Base-by-base conservation (phyloP, 768 basidiomycete species). In the Kwoniella dejecticola region DNA sequence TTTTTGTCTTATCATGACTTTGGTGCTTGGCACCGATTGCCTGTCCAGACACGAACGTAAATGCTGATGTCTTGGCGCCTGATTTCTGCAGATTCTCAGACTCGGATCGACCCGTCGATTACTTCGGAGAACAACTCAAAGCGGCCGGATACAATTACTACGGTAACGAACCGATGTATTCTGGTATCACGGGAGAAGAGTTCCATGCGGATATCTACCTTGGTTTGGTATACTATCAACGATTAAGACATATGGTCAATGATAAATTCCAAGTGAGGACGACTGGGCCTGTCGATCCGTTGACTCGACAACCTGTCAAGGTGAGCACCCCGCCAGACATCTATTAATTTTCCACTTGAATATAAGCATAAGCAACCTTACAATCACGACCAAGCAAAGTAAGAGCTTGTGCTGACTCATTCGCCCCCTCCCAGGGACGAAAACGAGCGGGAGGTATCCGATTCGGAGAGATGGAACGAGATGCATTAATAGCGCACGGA, bases 251-350 rank as follows among this genome's bases (percentile, higher is more conserved):
- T 84, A 98, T 99, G 96, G 96, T 99, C 60, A 84, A 95, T 66
- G 96, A 99, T 83, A 99, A 99, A 81, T 99, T 95, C 84, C 96
- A 99, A 82, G 96, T 99, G 24, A 88, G 96, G 68, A 99, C 96
- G 24, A 97, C 93, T 19, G 96, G 96, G 4, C 94, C 95, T 13
- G 91, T 98, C 31, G 96, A 99, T 80, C 89, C 90, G 21, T 82
- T 97, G 47, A 99, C 96, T 3, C 85, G 92, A 67, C 96, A 98
- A 77, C 96, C 96, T 52, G 92, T 99, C 70, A 97, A 97, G 86
- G 91, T 89, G 75, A 69, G 84, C 75, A n/a, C n/a, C n/a, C n/a
- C n/a, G n/a, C n/a, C n/a, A n/a, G n/a, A n/a, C n/a, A n/a, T n/a
- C n/a, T n/a, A n/a, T 53, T 38, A 24, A 41, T 40, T 38, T 19